These are phyloP conservation scores for Silybum marianum DNA, from an alignment of 129 eudicot species.

Conservation along the genomic window DNA sequence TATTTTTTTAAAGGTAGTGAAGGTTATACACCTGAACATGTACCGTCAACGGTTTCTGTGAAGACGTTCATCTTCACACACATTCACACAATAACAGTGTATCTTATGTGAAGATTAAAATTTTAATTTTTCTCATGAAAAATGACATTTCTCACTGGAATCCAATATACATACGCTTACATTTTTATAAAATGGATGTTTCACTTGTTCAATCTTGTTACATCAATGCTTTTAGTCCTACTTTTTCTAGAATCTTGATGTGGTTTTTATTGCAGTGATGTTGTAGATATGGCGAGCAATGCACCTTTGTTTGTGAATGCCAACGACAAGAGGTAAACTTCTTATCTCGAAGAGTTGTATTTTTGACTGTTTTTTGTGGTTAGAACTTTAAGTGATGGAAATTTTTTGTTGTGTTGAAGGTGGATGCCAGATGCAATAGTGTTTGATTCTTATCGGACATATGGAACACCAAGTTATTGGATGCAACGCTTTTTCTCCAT, in stretches of 20 bases:
- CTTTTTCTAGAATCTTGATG: neutral
- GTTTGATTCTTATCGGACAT: constrained; percentile 61
- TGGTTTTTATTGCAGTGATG: constrained; percentile 55
- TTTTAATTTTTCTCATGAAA: no score
- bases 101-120: no score
- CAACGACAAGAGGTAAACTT: constrained; percentile 58
- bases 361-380: neutral
- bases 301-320: constrained; percentile 83
- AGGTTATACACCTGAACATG: no score
- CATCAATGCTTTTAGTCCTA: neutral
- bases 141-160: no score
- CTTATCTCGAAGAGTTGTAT: constrained; percentile 6
- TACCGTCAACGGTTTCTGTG: no score
- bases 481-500: constrained; percentile 76
- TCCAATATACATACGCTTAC: no score
- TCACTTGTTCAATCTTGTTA: constrained; percentile 8
- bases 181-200: neutral
- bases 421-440: constrained; percentile 95
- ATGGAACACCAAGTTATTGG: constrained; percentile 98
- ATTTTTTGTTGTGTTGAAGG: constrained; percentile 33
- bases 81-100: no score
- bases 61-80: no score
- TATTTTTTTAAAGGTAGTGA: no score
- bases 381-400: constrained; percentile 10
- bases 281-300: constrained; percentile 86